phyloP scores from a whole-genome alignment of 1,284 basidiomycete genomes.

The Malassezia pachydermatis region DNA sequence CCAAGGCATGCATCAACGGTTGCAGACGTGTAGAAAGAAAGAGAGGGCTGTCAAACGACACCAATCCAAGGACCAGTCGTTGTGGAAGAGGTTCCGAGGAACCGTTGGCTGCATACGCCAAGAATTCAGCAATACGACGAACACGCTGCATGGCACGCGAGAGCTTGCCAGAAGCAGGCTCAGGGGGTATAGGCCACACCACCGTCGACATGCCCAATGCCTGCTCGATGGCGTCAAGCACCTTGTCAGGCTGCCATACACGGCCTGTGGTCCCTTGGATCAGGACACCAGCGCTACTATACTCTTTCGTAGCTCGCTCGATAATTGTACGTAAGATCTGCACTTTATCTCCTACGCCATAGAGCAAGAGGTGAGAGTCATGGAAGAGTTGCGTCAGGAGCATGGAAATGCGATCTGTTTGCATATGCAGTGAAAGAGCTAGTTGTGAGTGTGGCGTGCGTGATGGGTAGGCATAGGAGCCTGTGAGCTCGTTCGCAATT shows the following conservation, averaged over 20 bases:
- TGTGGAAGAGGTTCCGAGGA: not conserved
- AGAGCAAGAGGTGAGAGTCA: conserved; percentile 15
- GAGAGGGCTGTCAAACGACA: conserved; percentile 13
- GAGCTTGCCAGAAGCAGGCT: too few relatives aligned
- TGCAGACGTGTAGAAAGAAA: conserved; percentile 14
- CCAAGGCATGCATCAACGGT: conserved; percentile 15
- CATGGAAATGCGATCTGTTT: not conserved
- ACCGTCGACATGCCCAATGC: not conserved
- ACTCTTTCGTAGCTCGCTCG: not conserved
- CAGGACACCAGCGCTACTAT: conserved; percentile 10
- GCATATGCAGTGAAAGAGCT: conserved; percentile 7
- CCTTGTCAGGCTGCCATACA: conserved; percentile 8
- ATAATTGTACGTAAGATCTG: conserved; percentile 6
- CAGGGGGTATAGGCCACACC: too few relatives aligned
- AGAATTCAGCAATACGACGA: not conserved
- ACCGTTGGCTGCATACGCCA: not conserved
- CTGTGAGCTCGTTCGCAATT: not conserved
- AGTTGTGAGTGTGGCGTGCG: conserved; percentile 9
- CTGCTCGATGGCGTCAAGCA: conserved; percentile 15
- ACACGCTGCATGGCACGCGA: conserved; percentile 13
- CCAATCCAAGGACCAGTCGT: conserved; percentile 10
- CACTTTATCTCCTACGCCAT: conserved; percentile 14
- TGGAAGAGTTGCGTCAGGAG: conserved; percentile 9
- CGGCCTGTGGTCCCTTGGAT: conserved; percentile 18
- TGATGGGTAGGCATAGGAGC: not conserved